Percentiles rank a stretch among this genome's conserved stretches.
Evolutionary conservation across 139 green algal species (phyloP).

Genomic region (Micractinium conductrix): DNA sequence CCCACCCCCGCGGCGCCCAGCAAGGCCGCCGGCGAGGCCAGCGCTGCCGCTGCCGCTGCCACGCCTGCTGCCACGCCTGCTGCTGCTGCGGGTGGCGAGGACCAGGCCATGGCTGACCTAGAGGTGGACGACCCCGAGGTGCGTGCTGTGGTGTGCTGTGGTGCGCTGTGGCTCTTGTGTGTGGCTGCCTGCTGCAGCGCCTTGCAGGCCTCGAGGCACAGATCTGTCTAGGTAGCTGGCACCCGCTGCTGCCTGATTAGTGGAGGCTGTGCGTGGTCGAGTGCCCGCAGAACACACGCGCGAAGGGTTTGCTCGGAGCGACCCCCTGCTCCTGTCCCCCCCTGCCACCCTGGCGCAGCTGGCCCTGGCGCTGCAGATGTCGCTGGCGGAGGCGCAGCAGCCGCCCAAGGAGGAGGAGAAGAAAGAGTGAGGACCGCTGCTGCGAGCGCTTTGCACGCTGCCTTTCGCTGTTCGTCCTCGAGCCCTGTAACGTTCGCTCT

Average conservation of each 20-base stretch:
- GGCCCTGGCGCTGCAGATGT: constrained; percentile 48
- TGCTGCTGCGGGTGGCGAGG: background rate
- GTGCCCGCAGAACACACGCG: too few species aligned
- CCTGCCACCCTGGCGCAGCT: constrained; percentile 14
- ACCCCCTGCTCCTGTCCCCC: too few species aligned
- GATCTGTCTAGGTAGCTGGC: too few species aligned
- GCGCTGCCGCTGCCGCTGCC: background rate
- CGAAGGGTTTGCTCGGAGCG: too few species aligned
- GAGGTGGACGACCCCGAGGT: constrained; percentile 47
- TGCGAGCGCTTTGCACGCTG: too few species aligned
- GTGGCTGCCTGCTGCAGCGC: too few species aligned
- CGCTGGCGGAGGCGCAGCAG: constrained; percentile 29
- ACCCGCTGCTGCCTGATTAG: too few species aligned
- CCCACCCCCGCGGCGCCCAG: constrained; percentile 33
- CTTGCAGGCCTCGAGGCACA: too few species aligned
- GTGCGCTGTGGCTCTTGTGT: too few species aligned
- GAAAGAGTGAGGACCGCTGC: background rate
- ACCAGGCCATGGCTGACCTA: constrained; percentile 31
- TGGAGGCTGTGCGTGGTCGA: too few species aligned
- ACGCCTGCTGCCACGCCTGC: background rate
- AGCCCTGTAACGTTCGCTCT: background rate
- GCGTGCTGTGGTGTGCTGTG: background rate
- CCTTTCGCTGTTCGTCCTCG: too few species aligned
- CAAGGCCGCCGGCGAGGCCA: background rate
- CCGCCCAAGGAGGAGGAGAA: constrained; percentile 23